Percentiles rank a stretch among this genome's conserved stretches.
These are phyloP conservation scores for Xanthoconium stramineum DNA, from an alignment of 768 basidiomycete species.

Conservation along the genomic window DNA sequence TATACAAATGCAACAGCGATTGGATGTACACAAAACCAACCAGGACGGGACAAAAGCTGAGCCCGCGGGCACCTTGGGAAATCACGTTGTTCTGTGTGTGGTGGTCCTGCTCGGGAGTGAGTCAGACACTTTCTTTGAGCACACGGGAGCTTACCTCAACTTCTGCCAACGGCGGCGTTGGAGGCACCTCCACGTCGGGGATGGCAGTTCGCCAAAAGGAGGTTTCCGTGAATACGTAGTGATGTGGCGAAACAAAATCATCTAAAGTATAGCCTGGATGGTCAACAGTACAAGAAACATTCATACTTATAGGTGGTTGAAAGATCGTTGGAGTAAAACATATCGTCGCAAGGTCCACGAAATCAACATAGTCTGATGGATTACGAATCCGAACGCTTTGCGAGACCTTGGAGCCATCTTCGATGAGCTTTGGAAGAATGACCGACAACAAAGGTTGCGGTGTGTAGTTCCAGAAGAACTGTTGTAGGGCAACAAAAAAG, in stretches of 20 bases:
- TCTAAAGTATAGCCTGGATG: not conserved
- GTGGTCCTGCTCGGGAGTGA: not conserved
- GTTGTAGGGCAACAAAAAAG: slow-evolving; percentile 12
- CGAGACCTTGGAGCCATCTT: not conserved
- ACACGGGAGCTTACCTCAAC: not conserved
- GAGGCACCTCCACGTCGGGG: not conserved
- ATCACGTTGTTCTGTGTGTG: not conserved
- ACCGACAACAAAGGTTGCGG: slow-evolving; percentile 12
- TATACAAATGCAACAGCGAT: slow-evolving; percentile 20
- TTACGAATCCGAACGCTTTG: not conserved
- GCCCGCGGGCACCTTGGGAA: slow-evolving; percentile 7
- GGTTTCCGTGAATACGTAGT: not conserved
- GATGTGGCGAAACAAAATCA: not conserved
- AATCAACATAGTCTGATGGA: not conserved
- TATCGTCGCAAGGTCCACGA: not conserved
- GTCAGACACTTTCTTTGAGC: not conserved
- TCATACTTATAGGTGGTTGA: not conserved
- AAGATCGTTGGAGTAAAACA: slow-evolving; percentile 5
- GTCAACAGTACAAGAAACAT: slow-evolving; percentile 6
- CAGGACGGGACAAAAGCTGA: slow-evolving; percentile 23
- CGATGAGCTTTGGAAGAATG: slow-evolving; percentile 4
- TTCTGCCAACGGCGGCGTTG: too few species aligned
- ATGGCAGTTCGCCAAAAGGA: not conserved
- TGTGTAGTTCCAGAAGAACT: slow-evolving; percentile 3
- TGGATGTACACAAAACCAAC: slow-evolving; percentile 9